phyloP scores from a whole-genome alignment of 2,329 filamentous ascomycete species.

The Xylaria sp. region DNA sequence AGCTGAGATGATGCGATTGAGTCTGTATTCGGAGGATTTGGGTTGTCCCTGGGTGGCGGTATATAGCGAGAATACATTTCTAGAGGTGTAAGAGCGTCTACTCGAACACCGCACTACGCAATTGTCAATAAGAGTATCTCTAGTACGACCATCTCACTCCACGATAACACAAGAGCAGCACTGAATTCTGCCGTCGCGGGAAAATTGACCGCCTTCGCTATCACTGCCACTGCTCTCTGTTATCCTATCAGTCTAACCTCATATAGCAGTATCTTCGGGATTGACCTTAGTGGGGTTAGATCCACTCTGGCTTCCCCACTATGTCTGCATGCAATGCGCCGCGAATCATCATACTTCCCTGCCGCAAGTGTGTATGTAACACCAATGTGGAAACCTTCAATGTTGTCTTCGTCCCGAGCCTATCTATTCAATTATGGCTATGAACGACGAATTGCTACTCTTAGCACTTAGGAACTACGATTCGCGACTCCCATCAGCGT shows the following conservation, averaged over 20 bases:
- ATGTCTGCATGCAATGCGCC: slow-evolving; percentile 9
- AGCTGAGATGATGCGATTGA: slow-evolving; percentile 19
- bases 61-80: slow-evolving; percentile 57
- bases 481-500: not conserved
- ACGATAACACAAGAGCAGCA: not conserved
- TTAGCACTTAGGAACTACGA: not conserved
- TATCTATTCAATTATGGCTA: slow-evolving; percentile 14
- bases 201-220: slow-evolving; percentile 47
- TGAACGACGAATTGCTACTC: not conserved
- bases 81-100: not conserved
- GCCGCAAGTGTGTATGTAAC: too few species aligned
- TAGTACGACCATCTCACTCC: not conserved
- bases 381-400: not conserved
- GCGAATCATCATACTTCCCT: too few species aligned
- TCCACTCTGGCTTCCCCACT: not conserved
- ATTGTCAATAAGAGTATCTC: not conserved
- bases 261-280: not conserved
- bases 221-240: slow-evolving; percentile 22
- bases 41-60: slow-evolving; percentile 42
- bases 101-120: not conserved
- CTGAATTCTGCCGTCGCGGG: slow-evolving; percentile 44
- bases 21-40: slow-evolving; percentile 24
- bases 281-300: not conserved
- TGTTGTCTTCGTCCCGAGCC: not conserved
- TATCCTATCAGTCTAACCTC: not conserved